phyloP scores from a whole-genome alignment of 805 yeast species.

The Candida sakaeoensis region DNA sequence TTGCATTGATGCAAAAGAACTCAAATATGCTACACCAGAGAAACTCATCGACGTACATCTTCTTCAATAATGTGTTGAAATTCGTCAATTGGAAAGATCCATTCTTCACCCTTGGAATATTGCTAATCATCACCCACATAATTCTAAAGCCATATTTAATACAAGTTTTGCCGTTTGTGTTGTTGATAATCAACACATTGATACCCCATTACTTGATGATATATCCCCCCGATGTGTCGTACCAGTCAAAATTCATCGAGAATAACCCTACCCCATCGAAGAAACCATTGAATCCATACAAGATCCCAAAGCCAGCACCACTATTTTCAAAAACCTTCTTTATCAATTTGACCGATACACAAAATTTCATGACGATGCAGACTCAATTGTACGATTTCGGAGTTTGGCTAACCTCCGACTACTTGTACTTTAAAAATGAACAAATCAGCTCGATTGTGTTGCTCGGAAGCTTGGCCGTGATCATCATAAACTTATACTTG shows the following conservation, averaged over 20 bases:
- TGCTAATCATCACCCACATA: constrained; percentile 47
- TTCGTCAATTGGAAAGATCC: constrained; percentile 66
- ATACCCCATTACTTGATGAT: constrained; percentile 61
- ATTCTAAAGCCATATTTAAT: constrained; percentile 60
- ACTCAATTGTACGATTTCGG: constrained; percentile 59
- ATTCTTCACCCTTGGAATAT: constrained; percentile 54
- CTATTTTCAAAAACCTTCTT: constrained; percentile 76
- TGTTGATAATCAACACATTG: constrained; percentile 52
- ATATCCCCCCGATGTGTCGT: constrained; percentile 58
- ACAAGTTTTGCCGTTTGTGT: constrained; percentile 51
- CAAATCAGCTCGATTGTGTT: constrained; percentile 52
- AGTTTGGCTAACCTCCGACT: constrained; percentile 46
- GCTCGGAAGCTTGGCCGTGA: constrained; percentile 29
- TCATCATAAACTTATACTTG: constrained; percentile 19
- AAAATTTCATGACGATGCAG: constrained; percentile 71
- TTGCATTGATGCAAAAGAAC: constrained; percentile 67
- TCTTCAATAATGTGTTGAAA: constrained; percentile 53
- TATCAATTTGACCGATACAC: constrained; percentile 77
- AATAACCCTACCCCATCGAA: constrained; percentile 40
- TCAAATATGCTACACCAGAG: constrained; percentile 61
- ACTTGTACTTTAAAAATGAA: constrained; percentile 64
- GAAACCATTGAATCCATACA: constrained; percentile 46
- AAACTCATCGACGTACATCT: constrained; percentile 55
- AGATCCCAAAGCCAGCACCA: constrained; percentile 66
- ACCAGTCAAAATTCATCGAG: constrained; percentile 12